These are phyloP conservation scores for Talaromyces sp. DNA, from an alignment of 2,329 filamentous ascomycete species.

Conservation along the genomic window DNA sequence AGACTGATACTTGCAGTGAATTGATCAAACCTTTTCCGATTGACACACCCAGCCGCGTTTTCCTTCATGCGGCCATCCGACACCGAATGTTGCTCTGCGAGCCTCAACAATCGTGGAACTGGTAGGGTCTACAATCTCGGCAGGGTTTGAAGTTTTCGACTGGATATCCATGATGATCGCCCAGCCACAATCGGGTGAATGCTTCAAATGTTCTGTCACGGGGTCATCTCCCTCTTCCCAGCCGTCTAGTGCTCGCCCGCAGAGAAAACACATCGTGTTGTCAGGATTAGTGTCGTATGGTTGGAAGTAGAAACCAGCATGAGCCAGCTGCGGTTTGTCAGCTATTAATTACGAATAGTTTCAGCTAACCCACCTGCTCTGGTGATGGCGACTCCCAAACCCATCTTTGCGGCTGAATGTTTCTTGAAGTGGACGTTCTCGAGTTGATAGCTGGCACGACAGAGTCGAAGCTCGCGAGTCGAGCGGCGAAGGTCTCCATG, in stretches of 20 bases:
- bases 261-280: conserved; percentile 87
- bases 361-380: conserved; percentile 55
- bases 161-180: conserved; percentile 68
- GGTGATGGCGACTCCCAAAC: conserved; percentile 68
- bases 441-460: conserved; percentile 63
- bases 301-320: conserved; percentile 86
- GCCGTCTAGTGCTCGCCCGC: conserved; percentile 77
- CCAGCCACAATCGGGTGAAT: conserved; percentile 81
- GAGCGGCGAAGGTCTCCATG: conserved; percentile 67
- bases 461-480: conserved; percentile 74
- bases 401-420: conserved; percentile 64
- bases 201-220: conserved; percentile 77
- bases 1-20: neutral
- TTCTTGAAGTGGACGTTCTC: conserved; percentile 63
- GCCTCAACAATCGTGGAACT: conserved; percentile 69
- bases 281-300: conserved; percentile 73
- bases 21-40: conserved; percentile 67
- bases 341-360: conserved; percentile 7
- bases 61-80: conserved; percentile 81
- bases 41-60: conserved; percentile 90
- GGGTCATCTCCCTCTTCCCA: conserved; percentile 89
- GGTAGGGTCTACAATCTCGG: conserved; percentile 67
- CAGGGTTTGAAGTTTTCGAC: conserved; percentile 42
- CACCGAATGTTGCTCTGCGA: conserved; percentile 77
- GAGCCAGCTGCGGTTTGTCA: conserved; percentile 63